Percentiles rank a stretch among this genome's conserved stretches.
Evolutionary conservation across 108 stramenopile genomes (phyloP).

Genomic region (Nitzschia putrida): DNA sequence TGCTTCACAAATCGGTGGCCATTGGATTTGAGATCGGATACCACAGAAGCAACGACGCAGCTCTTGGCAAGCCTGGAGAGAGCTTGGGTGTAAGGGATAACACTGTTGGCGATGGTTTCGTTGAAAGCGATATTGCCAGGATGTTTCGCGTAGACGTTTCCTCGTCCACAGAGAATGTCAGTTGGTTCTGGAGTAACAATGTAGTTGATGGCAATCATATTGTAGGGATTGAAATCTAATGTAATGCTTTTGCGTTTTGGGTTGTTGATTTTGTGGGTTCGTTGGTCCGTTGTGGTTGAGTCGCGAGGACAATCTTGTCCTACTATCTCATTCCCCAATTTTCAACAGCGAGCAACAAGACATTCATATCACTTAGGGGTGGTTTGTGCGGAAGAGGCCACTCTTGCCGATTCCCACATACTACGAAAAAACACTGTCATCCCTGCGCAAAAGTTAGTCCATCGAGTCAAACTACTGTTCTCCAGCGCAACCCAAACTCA

Average conservation of each 20-base stretch:
- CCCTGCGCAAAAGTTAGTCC: too few species aligned
- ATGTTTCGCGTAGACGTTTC: constrained; percentile 30
- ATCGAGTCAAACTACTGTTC: too few species aligned
- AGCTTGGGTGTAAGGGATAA: constrained; percentile 22
- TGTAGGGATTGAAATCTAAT: neutral
- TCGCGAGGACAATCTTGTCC: too few species aligned
- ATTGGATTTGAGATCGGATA: constrained; percentile 9
- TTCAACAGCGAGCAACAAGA: too few species aligned
- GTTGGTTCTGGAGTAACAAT: neutral
- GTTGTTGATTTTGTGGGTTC: neutral
- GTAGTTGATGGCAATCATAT: too few species aligned
- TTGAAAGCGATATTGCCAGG: constrained; percentile 37
- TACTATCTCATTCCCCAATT: too few species aligned
- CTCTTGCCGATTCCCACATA: too few species aligned
- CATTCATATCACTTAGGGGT: too few species aligned
- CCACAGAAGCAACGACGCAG: constrained; percentile 26
- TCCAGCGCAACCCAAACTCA: too few species aligned
- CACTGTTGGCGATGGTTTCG: constrained; percentile 19
- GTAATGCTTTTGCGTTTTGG: neutral
- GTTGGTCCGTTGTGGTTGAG: too few species aligned
- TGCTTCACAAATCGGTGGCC: constrained; percentile 31
- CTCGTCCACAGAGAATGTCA: constrained; percentile 50
- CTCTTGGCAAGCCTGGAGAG: constrained; percentile 23
- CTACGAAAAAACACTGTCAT: too few species aligned
- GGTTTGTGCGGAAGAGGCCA: too few species aligned